These are phyloP conservation scores for Fusarium drepaniforme DNA, from an alignment of 2,329 filamentous ascomycete species.

Conservation along the genomic window DNA sequence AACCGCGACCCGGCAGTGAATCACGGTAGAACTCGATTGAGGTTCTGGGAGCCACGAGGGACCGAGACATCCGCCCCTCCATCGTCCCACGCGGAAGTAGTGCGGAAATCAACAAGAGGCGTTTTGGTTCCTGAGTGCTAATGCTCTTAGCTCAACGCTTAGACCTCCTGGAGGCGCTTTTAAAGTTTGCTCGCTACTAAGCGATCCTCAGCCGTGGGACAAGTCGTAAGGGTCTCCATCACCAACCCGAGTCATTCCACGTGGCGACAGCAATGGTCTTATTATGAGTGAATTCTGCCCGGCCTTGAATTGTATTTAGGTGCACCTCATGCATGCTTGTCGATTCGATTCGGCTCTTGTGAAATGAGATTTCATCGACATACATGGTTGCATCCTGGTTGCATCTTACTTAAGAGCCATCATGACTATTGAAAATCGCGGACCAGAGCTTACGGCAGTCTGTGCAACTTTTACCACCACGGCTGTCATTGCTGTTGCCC, in stretches of 20 bases:
- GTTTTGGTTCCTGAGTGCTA: neutral
- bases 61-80: neutral
- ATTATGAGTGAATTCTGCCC: neutral
- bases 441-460: neutral
- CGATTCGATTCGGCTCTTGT: neutral
- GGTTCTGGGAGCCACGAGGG: neutral
- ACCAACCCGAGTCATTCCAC: neutral
- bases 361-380: neutral
- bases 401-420: neutral
- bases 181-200: neutral
- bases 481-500: neutral
- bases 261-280: neutral
- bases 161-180: neutral
- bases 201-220: neutral
- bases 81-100: neutral
- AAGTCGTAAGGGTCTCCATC: neutral
- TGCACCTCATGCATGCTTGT: neutral
- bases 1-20: neutral
- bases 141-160: neutral
- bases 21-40: neutral
- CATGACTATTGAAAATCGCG: neutral
- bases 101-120: neutral
- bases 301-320: neutral
- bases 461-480: neutral
- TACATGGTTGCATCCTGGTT: neutral